Conservation (phyloP, 495 filamentous ascomycete genomes). For the Hyaloscypha bicolor region DNA sequence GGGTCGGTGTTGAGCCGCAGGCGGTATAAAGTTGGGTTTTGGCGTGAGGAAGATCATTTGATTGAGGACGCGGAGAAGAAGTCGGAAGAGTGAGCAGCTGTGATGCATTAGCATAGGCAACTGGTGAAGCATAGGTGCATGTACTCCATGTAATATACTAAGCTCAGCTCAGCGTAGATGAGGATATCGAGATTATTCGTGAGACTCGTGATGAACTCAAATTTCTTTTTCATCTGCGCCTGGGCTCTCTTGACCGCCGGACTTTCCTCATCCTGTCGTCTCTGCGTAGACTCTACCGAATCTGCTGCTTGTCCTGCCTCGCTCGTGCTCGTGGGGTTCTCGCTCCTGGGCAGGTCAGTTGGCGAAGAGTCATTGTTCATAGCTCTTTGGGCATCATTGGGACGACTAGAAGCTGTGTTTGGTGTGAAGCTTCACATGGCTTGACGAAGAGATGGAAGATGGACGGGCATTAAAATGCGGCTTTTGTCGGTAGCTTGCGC, state of each 20-base stretch:
- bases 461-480: neutral
- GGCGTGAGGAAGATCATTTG: constrained; percentile 81
- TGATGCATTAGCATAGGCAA: neutral
- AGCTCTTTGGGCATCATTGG: constrained; percentile 48
- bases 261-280: constrained; percentile 30
- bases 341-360: constrained; percentile 41
- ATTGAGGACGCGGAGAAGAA: constrained; percentile 68
- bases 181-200: constrained; percentile 75
- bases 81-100: constrained; percentile 77
- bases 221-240: constrained; percentile 56
- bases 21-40: constrained; percentile 59
- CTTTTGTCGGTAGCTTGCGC: neutral
- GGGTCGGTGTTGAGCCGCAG: constrained; percentile 67
- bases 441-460: constrained; percentile 4
- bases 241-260: constrained; percentile 44
- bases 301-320: constrained; percentile 33
- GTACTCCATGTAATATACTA: constrained; percentile 91
- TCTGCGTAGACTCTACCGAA: constrained; percentile 32
- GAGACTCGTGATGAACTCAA: constrained; percentile 68
- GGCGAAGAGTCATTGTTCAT: constrained; percentile 71
- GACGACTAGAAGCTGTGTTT: constrained; percentile 7
- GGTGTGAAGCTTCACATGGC: constrained; percentile 24
- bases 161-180: constrained; percentile 79
- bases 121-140: constrained; percentile 30
- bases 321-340: constrained; percentile 23